Percentiles rank a stretch among this genome's conserved stretches.
Evolutionary conservation across 345 rosid genomes (phyloP).

Genomic region (Eucalyptus dawsonii): DNA sequence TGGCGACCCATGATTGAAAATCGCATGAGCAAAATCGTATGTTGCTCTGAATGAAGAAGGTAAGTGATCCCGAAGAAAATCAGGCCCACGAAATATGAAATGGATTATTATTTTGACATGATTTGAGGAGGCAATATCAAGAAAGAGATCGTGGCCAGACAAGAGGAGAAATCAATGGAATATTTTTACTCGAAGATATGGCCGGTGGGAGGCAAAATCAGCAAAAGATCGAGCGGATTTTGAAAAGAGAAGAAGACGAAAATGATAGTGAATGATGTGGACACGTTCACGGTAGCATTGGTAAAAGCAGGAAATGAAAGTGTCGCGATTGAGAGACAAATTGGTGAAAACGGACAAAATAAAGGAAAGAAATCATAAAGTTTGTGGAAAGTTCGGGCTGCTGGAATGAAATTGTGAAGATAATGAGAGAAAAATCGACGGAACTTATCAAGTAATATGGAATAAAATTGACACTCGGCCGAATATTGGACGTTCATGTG

Average conservation of each 20-base stretch:
- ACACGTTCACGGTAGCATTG: too few species aligned
- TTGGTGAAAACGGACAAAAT: background rate
- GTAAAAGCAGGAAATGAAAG: too few species aligned
- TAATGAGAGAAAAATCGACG: background rate
- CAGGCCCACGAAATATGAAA: too few species aligned
- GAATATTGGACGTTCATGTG: background rate
- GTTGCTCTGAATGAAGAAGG: too few species aligned
- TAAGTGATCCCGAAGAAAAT: too few species aligned
- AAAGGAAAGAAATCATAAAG: too few species aligned
- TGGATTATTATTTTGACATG: too few species aligned
- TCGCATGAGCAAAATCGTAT: too few species aligned
- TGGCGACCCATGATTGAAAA: too few species aligned
- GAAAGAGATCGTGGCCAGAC: background rate
- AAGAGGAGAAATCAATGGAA: background rate
- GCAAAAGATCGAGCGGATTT: background rate
- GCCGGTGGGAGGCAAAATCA: background rate
- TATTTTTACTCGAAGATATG: background rate
- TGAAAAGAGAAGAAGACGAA: background rate
- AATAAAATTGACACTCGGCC: background rate
- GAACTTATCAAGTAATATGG: background rate
- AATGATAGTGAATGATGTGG: too few species aligned
- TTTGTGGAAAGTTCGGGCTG: background rate
- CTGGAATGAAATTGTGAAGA: background rate
- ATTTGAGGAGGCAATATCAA: too few species aligned
- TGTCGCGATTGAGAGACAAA: background rate